phyloP scores from a whole-genome alignment of 371 early-diverging fungal genomes.

The Mycotypha africana region DNA sequence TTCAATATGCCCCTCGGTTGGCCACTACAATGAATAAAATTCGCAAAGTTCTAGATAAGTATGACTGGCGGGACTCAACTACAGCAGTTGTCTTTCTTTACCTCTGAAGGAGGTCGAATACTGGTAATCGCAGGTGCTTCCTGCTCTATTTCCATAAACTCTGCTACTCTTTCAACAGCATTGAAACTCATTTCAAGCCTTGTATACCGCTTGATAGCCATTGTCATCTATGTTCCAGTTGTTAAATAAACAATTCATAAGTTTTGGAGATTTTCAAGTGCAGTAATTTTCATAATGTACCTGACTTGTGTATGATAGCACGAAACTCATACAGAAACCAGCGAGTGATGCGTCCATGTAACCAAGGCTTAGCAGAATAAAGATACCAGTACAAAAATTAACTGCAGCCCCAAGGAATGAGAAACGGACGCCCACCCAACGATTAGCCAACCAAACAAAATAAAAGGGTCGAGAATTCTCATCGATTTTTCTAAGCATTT shows the following conservation, averaged over 20 bases:
- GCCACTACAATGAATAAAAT: slow-evolving; percentile 51
- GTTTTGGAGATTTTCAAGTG: not conserved
- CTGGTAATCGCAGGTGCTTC: slow-evolving; percentile 62
- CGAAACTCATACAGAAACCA: slow-evolving; percentile 68
- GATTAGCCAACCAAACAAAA: slow-evolving; percentile 69
- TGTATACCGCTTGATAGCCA: slow-evolving; percentile 66
- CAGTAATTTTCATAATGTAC: not conserved
- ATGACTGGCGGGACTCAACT: too few species aligned
- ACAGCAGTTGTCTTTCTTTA: too few species aligned
- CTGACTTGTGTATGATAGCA: slow-evolving; percentile 24
- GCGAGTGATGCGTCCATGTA: slow-evolving; percentile 61
- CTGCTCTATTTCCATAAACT: slow-evolving; percentile 72
- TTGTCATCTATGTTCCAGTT: slow-evolving; percentile 35
- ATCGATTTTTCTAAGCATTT: slow-evolving; percentile 46
- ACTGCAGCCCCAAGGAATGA: slow-evolving; percentile 62
- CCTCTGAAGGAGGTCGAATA: slow-evolving; percentile 47
- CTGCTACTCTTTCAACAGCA: slow-evolving; percentile 79
- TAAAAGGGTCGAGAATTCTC: slow-evolving; percentile 64
- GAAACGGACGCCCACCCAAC: slow-evolving; percentile 75
- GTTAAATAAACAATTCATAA: slow-evolving; percentile 9
- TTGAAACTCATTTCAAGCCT: slow-evolving; percentile 79
- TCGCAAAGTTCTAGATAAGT: too few species aligned
- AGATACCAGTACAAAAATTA: slow-evolving; percentile 50
- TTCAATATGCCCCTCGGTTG: slow-evolving; percentile 56
- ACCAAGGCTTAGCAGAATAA: slow-evolving; percentile 34